phyloP scores from a whole-genome alignment of 73 alveolate species.

The Paramecium biaurelia region DNA sequence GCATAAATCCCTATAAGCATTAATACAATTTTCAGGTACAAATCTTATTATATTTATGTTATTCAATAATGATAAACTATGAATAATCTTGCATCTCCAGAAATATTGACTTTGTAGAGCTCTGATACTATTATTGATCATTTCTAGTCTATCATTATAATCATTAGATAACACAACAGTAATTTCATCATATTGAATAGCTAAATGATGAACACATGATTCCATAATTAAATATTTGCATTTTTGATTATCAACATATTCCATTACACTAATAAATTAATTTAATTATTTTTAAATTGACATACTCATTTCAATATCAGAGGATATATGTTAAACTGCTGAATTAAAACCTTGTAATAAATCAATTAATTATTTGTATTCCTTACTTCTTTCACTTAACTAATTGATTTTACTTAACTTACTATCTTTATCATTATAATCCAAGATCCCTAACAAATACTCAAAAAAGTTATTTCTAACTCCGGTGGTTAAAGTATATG shows the following conservation, averaged over 20 bases:
- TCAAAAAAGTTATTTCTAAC: neutral
- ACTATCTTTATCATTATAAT: neutral
- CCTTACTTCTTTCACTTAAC: neutral
- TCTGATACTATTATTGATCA: neutral
- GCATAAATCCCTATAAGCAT: neutral
- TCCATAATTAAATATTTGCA: slow-evolving; percentile 24
- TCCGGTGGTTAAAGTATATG: slow-evolving; percentile 34
- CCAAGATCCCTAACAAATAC: neutral
- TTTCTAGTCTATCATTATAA: slow-evolving; percentile 7
- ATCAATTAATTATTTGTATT: slow-evolving; percentile 5
- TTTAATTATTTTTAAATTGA: slow-evolving; percentile 1
- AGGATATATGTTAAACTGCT: slow-evolving; percentile 10
- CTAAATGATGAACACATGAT: slow-evolving; percentile 55
- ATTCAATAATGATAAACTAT: neutral
- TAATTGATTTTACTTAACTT: slow-evolving; percentile 18
- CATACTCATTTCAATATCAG: neutral
- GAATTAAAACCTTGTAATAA: slow-evolving; percentile 40
- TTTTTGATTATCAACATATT: slow-evolving; percentile 18
- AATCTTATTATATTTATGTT: neutral
- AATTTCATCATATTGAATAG: slow-evolving; percentile 41
- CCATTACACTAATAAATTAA: slow-evolving; percentile 26
- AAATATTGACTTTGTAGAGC: neutral
- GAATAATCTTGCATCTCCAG: slow-evolving; percentile 41
- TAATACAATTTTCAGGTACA: slow-evolving; percentile 3
- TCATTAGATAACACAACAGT: neutral